Percentiles rank a stretch among this genome's conserved stretches.
Conservation (phyloP, 331 rosid genomes). For the Cydonia oblonga region DNA sequence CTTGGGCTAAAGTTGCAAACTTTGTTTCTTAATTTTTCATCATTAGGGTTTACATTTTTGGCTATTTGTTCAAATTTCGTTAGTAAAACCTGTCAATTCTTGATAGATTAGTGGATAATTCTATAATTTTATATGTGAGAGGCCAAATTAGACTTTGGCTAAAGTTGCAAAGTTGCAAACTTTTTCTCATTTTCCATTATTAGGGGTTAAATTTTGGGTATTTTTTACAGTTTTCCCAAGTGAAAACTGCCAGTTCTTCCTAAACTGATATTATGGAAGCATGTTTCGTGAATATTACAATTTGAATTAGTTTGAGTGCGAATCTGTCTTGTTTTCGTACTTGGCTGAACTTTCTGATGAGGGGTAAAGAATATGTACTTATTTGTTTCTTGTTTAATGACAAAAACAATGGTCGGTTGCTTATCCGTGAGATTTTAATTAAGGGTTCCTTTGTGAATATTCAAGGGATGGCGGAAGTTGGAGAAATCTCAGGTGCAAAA, state of each 20-base stretch:
- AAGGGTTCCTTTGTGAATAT: background rate
- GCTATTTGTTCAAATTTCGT: background rate
- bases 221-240: too few species aligned
- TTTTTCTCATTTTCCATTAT: background rate
- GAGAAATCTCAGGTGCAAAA: slow-evolving; percentile 48
- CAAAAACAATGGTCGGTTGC: background rate
- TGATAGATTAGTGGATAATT: too few species aligned
- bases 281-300: background rate
- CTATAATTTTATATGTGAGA: background rate
- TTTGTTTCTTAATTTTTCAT: background rate
- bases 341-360: background rate
- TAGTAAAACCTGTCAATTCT: background rate
- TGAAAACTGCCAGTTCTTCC: background rate
- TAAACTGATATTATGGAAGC: background rate
- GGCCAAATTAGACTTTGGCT: background rate
- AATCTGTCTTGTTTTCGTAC: background rate
- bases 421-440: background rate
- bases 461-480: slow-evolving; percentile 41
- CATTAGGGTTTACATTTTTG: background rate
- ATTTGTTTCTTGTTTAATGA: background rate
- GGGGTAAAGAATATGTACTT: background rate
- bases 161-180: background rate
- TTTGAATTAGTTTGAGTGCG: background rate
- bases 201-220: background rate
- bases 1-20: background rate